phyloP scores from a whole-genome alignment of 2,329 filamentous ascomycete species.

The Penicillium sp. region DNA sequence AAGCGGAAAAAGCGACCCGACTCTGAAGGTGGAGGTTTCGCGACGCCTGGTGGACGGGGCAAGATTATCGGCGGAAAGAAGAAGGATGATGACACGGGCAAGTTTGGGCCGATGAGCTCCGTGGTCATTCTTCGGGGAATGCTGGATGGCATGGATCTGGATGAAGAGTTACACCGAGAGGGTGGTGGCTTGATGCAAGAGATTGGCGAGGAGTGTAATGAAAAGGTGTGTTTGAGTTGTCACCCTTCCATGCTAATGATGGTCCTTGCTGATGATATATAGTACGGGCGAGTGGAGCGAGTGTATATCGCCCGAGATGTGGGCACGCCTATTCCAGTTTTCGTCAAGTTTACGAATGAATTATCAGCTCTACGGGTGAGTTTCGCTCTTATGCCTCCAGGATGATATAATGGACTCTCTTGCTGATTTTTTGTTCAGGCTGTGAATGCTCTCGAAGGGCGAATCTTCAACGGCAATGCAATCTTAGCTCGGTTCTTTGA shows the following conservation, averaged over 20 bases:
- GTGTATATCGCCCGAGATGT: constrained; percentile 70
- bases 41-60: constrained; percentile 67
- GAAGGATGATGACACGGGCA: constrained; percentile 54
- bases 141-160: constrained; percentile 80
- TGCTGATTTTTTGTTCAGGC: constrained; percentile 56
- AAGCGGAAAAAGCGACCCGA: constrained; percentile 80
- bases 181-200: constrained; percentile 76
- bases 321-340: constrained; percentile 64
- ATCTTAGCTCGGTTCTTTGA: constrained; percentile 85
- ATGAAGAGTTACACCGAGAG: constrained; percentile 70
- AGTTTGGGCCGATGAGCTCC: constrained; percentile 73
- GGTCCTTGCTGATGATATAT: not conserved
- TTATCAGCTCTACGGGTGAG: constrained; percentile 80
- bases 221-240: constrained; percentile 59
- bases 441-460: constrained; percentile 84
- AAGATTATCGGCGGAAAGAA: constrained; percentile 79
- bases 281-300: constrained; percentile 83
- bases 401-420: not conserved
- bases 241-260: not conserved
- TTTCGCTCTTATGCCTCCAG: constrained; percentile 19
- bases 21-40: constrained; percentile 76
- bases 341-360: constrained; percentile 88
- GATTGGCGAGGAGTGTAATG: constrained; percentile 89
- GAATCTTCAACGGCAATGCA: constrained; percentile 82
- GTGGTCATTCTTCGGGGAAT: constrained; percentile 83